Conservation (phyloP, 2,329 filamentous ascomycete species). For the Trichoderma aggressivum region DNA sequence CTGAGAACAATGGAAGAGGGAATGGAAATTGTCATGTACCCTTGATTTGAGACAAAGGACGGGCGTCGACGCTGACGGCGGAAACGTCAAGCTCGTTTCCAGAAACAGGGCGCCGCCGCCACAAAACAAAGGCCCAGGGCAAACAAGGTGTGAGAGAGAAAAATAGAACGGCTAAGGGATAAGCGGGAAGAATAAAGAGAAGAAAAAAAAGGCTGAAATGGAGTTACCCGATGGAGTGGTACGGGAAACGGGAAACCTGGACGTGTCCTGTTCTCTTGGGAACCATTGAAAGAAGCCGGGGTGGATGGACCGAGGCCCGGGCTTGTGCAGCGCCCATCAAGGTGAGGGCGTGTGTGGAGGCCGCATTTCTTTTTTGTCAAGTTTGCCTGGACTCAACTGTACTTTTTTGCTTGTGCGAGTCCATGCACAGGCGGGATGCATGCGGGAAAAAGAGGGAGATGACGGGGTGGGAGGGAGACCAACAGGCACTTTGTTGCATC, state of each 20-base stretch:
- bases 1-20: background rate
- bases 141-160: background rate
- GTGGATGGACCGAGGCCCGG: background rate
- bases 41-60: background rate
- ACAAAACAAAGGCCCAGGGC: background rate
- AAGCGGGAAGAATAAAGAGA: background rate
- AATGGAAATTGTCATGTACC: background rate
- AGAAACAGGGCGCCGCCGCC: background rate
- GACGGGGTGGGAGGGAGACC: background rate
- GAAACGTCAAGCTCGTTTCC: background rate
- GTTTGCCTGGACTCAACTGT: background rate
- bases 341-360: background rate
- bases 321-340: background rate
- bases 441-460: too few species aligned
- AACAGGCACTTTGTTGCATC: background rate
- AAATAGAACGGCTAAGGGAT: background rate
- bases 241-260: background rate
- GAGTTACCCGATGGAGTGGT: background rate
- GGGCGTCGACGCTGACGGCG: slow-evolving; percentile 15
- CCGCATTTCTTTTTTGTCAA: background rate
- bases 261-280: slow-evolving; percentile 5
- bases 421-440: background rate
- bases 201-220: background rate
- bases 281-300: background rate
- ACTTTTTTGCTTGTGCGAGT: background rate